Percentiles rank a stretch among this genome's conserved stretches.
Evolutionary conservation across 108 stramenopile genomes (phyloP).

Genomic region (Chaetoceros muelleri): DNA sequence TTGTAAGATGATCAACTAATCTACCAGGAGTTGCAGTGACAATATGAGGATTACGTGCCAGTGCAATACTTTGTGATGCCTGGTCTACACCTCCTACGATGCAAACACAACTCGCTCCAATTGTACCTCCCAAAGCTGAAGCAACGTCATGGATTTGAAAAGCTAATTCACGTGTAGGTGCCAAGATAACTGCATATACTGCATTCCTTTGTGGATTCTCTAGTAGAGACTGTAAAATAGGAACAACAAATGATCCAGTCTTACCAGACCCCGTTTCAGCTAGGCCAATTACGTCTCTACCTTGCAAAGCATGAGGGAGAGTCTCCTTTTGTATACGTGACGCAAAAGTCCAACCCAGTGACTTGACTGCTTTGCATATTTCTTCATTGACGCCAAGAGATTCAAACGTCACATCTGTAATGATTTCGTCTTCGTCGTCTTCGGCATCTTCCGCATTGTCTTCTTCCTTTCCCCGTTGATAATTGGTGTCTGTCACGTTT

Average conservation of each 20-base stretch:
- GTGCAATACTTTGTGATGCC: conserved; percentile 87
- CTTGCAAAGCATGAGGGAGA: conserved; percentile 79
- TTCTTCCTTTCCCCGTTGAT: conserved; percentile 2
- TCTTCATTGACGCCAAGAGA: conserved; percentile 74
- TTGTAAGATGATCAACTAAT: conserved; percentile 94
- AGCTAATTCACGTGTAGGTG: conserved; percentile 98
- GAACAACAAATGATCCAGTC: conserved; percentile 91
- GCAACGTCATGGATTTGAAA: conserved; percentile 98
- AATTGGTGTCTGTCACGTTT: not conserved
- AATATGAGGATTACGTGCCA: conserved; percentile 95
- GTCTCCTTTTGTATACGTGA: conserved; percentile 89
- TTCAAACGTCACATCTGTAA: conserved; percentile 66
- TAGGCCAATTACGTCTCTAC: conserved; percentile 84
- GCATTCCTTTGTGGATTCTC: conserved; percentile 56
- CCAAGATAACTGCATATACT: conserved; percentile 87
- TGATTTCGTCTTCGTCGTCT: conserved; percentile 40
- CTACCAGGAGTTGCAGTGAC: conserved; percentile 97
- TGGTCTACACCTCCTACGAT: conserved; percentile 97
- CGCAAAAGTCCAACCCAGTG: conserved; percentile 88
- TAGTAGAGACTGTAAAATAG: conserved; percentile 84
- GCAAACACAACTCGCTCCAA: conserved; percentile 87
- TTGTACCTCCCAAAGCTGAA: conserved; percentile 81
- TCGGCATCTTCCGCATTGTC: conserved; percentile 4
- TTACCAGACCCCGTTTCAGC: conserved; percentile 91
- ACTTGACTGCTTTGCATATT: conserved; percentile 67